A percentile compares a stretch with the other conserved stretches of the same genome.
Evolutionary conservation across 2,329 filamentous ascomycete genomes (phyloP).

Genomic region (Coniochaeta ligniaria): DNA sequence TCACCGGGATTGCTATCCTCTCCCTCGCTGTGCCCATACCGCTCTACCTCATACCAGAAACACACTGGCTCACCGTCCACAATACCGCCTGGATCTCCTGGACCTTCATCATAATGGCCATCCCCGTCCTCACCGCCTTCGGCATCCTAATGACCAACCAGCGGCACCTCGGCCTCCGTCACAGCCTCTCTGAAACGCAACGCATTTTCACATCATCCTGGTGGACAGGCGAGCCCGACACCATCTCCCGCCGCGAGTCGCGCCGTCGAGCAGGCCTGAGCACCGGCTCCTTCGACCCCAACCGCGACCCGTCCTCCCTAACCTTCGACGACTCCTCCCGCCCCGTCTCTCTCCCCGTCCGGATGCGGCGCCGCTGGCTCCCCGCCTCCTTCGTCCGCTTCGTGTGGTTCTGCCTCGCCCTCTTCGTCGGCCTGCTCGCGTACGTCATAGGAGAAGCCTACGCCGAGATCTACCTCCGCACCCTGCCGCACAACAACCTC

Average conservation of each 20-base stretch:
- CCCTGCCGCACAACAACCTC: slow-evolving; percentile 57
- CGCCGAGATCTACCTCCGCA: slow-evolving; percentile 61
- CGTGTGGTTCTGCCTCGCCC: slow-evolving; percentile 60
- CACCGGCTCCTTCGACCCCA: slow-evolving; percentile 29
- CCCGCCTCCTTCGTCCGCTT: slow-evolving; percentile 63
- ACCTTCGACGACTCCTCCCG: slow-evolving; percentile 9
- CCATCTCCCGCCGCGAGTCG: slow-evolving; percentile 31
- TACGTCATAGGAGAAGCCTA: slow-evolving; percentile 64
- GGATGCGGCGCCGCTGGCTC: slow-evolving; percentile 47
- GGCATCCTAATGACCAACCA: slow-evolving; percentile 56
- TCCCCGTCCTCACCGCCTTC: slow-evolving; percentile 61
- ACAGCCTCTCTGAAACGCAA: slow-evolving; percentile 58
- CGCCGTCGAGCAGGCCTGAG: slow-evolving; percentile 29
- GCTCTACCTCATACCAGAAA: slow-evolving; percentile 47
- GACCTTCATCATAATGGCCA: slow-evolving; percentile 64
- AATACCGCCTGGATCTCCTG: slow-evolving; percentile 64
- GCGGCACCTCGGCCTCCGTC: slow-evolving; percentile 53
- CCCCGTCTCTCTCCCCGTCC: slow-evolving; percentile 22
- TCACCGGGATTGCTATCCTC: slow-evolving; percentile 53
- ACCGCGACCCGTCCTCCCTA: slow-evolving; percentile 13
- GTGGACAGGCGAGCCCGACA: slow-evolving; percentile 53
- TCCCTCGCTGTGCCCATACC: slow-evolving; percentile 53
- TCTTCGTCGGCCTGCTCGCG: slow-evolving; percentile 55
- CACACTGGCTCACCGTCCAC: slow-evolving; percentile 47
- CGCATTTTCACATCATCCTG: slow-evolving; percentile 60